phyloP scores from a whole-genome alignment of 2,329 filamentous ascomycete species.

The Fusarium dimerum region DNA sequence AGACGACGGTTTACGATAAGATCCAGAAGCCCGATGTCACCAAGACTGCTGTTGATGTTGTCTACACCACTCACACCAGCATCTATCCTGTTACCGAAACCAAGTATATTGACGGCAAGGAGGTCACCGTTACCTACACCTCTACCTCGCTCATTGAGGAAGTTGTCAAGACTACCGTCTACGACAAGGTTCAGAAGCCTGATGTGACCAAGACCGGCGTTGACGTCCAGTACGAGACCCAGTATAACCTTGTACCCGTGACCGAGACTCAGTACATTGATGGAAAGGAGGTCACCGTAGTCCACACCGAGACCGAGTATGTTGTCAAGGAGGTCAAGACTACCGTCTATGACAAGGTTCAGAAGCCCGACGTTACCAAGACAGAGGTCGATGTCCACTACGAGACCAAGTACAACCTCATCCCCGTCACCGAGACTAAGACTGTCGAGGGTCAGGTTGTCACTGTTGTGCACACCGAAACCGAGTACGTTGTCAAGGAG shows the following conservation, averaged over 20 bases:
- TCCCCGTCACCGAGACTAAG: conserved; percentile 21
- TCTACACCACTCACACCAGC: no score
- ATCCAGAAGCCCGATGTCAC: no score
- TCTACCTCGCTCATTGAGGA: no score
- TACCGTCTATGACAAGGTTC: conserved; percentile 37
- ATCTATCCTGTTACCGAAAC: no score
- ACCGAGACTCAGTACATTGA: conserved; percentile 37
- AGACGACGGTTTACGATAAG: no score
- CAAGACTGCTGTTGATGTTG: no score
- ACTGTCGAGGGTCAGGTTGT: conserved; percentile 42
- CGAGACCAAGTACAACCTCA: conserved; percentile 43
- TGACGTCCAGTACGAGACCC: conserved; percentile 39
- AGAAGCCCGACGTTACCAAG: conserved; percentile 39
- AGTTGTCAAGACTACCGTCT: conserved; percentile 29
- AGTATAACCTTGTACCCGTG: conserved; percentile 46
- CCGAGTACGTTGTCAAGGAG: conserved; percentile 34
- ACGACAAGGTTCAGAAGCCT: conserved; percentile 33
- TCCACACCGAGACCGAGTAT: conserved; percentile 28
- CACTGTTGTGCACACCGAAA: conserved; percentile 38
- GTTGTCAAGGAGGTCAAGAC: conserved; percentile 37
- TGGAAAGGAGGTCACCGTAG: conserved; percentile 26
- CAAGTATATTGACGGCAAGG: no score
- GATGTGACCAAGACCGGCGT: conserved; percentile 37
- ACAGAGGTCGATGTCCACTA: conserved; percentile 36
- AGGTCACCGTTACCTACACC: no score